Percentiles rank a stretch among this genome's conserved stretches.
Conservation (phyloP, 1,284 basidiomycete genomes). For the Ustilago bromivora region DNA sequence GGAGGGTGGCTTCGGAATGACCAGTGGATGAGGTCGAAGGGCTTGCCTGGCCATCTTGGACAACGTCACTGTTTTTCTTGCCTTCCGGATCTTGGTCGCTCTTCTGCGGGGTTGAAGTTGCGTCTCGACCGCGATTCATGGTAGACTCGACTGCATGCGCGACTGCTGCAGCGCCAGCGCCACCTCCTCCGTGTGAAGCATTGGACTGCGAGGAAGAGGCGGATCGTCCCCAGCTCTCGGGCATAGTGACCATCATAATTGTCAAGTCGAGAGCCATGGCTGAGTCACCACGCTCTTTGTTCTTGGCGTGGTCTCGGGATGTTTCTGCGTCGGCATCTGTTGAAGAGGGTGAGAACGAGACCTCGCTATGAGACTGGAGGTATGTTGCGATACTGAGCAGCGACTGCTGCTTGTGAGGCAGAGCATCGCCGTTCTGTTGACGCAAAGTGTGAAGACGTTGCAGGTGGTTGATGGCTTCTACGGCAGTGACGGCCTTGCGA, state of each 20-base stretch:
- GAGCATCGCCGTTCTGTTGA: conserved; percentile 48
- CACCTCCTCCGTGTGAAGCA: conserved; percentile 6
- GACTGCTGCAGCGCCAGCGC: conserved; percentile 47
- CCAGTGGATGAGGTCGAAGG: conserved; percentile 41
- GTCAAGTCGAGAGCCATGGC: conserved; percentile 61
- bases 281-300: conserved; percentile 45
- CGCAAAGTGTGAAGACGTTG: conserved; percentile 59
- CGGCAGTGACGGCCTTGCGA: conserved; percentile 62
- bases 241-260: conserved; percentile 59
- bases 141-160: conserved; percentile 54
- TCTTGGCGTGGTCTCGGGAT: neutral
- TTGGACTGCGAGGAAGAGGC: conserved; percentile 18
- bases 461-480: conserved; percentile 62
- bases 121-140: conserved; percentile 41
- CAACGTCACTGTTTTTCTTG: conserved; percentile 8
- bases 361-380: conserved; percentile 40
- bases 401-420: conserved; percentile 53
- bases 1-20: conserved; percentile 47
- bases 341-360: conserved; percentile 32
- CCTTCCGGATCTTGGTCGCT: conserved; percentile 12
- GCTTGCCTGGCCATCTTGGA: conserved; percentile 36
- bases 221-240: conserved; percentile 38
- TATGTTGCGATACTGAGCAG: conserved; percentile 51
- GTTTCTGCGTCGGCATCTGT: conserved; percentile 8
- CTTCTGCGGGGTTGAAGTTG: conserved; percentile 11